Conservation (phyloP, 2,329 filamentous ascomycete genomes). For the Neonectria ditissima region DNA sequence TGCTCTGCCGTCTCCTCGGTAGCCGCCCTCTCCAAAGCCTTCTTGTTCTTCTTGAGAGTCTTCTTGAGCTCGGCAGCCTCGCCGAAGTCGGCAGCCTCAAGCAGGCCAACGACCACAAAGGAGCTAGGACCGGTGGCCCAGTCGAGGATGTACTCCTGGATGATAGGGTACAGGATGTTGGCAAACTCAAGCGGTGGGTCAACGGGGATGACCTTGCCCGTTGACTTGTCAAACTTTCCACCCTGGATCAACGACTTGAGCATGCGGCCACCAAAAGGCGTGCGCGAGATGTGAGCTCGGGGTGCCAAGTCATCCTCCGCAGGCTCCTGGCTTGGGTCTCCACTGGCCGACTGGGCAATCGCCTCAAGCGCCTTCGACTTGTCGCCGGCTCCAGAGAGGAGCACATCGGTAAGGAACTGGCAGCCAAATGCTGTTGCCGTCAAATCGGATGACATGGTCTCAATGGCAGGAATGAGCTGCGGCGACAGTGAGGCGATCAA, state of each 20-base stretch:
- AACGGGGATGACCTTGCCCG: constrained; percentile 76
- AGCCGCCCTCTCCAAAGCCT: constrained; percentile 75
- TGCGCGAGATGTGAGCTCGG: constrained; percentile 68
- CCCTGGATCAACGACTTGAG: constrained; percentile 92
- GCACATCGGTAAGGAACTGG: constrained; percentile 85
- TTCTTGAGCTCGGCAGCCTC: constrained; percentile 75
- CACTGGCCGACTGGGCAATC: constrained; percentile 71
- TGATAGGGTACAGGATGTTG: constrained; percentile 82
- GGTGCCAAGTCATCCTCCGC: constrained; percentile 56
- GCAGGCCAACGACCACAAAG: constrained; percentile 85
- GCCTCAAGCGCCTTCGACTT: constrained; percentile 81
- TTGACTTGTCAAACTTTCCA: constrained; percentile 82
- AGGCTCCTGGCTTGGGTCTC: constrained; percentile 61
- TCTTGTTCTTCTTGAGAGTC: constrained; percentile 78
- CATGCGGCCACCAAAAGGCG: constrained; percentile 79
- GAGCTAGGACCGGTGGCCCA: constrained; percentile 91
- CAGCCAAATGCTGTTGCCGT: constrained; percentile 83
- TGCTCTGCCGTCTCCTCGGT: constrained; percentile 67
- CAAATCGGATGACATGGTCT: constrained; percentile 74
- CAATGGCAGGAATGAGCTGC: constrained; percentile 79
- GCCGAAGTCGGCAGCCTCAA: constrained; percentile 80
- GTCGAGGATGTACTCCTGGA: constrained; percentile 77
- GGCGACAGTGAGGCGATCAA: constrained; percentile 80
- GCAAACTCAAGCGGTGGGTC: constrained; percentile 86
- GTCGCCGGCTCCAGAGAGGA: constrained; percentile 81